Evolutionary conservation across 2,329 filamentous ascomycete species (phyloP).

Genomic region (Aureobasidium sp.): DNA sequence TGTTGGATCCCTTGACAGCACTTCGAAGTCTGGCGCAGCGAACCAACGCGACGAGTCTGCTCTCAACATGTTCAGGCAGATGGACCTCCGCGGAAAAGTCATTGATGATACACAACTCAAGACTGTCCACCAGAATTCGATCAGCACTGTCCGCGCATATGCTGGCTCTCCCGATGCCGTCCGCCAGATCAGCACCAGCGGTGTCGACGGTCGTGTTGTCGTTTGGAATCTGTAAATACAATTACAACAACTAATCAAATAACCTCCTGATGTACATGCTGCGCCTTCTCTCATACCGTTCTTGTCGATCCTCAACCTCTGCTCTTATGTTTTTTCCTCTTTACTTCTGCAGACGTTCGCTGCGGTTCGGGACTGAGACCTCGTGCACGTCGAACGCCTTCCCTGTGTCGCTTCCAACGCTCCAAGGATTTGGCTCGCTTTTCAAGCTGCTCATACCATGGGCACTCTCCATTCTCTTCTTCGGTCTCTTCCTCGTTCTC

Average conservation of each 20-base stretch:
- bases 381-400: background rate
- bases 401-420: background rate
- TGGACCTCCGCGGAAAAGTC: slow-evolving; percentile 92
- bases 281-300: background rate
- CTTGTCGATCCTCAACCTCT: background rate
- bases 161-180: slow-evolving; percentile 52
- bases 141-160: slow-evolving; percentile 75
- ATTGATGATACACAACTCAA: slow-evolving; percentile 91
- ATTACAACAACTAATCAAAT: background rate
- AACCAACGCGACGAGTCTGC: slow-evolving; percentile 80
- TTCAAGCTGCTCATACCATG: background rate
- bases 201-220: slow-evolving; percentile 43
- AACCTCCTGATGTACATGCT: background rate
- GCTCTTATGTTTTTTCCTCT: background rate
- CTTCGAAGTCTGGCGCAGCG: slow-evolving; percentile 20
- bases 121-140: slow-evolving; percentile 94
- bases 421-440: background rate
- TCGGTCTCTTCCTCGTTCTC: background rate
- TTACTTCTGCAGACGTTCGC: background rate
- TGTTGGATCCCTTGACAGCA: slow-evolving; percentile 65
- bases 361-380: background rate
- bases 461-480: too few species aligned
- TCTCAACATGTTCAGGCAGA: slow-evolving; percentile 96
- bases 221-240: slow-evolving; percentile 38
- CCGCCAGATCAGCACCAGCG: slow-evolving; percentile 67